These are phyloP conservation scores for Annona squamosa DNA, from an alignment of 164 flowering plant genomes.

Conservation along the genomic window DNA sequence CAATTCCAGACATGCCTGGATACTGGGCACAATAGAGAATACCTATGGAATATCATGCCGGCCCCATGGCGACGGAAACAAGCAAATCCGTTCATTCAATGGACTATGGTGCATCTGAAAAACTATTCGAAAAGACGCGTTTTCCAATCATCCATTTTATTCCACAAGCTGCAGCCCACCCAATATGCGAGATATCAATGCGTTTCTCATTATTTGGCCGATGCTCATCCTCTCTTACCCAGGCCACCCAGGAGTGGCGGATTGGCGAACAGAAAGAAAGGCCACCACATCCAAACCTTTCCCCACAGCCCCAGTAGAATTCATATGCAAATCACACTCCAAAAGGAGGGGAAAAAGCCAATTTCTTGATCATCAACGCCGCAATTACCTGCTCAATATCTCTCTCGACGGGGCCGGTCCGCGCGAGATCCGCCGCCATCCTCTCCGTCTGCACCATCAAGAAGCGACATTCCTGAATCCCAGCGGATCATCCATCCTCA, in stretches of 20 bases:
- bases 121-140: not conserved
- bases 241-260: not conserved
- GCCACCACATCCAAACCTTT: not conserved
- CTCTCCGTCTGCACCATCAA: slow-evolving; percentile 45
- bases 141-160: not conserved
- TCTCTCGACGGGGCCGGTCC: slow-evolving; percentile 63
- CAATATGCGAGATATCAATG: not conserved
- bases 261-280: not conserved
- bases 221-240: not conserved
- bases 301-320: not conserved
- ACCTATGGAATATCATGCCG: not conserved
- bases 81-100: not conserved
- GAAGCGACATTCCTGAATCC: slow-evolving; percentile 12
- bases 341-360: not conserved
- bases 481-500: slow-evolving; percentile 27
- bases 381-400: slow-evolving; percentile 72
- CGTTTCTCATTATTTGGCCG: not conserved
- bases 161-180: not conserved
- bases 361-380: not conserved
- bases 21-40: not conserved
- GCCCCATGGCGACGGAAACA: not conserved
- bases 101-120: not conserved
- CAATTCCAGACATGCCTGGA: not conserved
- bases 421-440: slow-evolving; percentile 58
- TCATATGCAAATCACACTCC: not conserved